phyloP scores from a whole-genome alignment of 1,284 basidiomycete genomes.

The Papiliotrema flavescens region DNA sequence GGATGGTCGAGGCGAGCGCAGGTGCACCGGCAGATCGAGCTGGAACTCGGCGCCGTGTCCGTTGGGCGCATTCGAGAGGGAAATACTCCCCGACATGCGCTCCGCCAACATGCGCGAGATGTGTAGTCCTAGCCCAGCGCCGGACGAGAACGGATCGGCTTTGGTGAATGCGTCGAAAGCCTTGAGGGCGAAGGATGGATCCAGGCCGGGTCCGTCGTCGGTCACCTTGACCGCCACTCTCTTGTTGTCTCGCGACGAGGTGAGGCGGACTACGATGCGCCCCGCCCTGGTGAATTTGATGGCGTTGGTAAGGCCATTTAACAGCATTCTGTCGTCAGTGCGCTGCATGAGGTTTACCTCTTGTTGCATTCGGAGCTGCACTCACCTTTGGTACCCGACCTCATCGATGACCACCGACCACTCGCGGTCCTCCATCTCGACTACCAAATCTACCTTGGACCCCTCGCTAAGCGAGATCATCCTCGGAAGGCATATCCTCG shows the following conservation, averaged over 20 bases:
- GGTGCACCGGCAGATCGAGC: conserved; percentile 18
- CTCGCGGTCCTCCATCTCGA: conserved; percentile 24
- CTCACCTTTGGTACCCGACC: conserved; percentile 23
- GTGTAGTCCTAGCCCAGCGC: conserved; percentile 31
- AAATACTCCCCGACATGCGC: conserved; percentile 23
- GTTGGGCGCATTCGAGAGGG: conserved; percentile 7
- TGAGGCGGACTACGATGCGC: conserved; percentile 18
- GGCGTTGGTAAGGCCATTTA: conserved; percentile 49
- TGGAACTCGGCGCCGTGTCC: conserved; percentile 18
- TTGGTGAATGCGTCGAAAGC: conserved; percentile 35
- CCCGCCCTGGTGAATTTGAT: conserved; percentile 46
- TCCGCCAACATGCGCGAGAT: conserved; percentile 28
- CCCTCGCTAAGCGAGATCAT: conserved; percentile 2
- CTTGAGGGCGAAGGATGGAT: conserved; percentile 13
- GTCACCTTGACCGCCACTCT: conserved; percentile 10
- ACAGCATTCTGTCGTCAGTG: conserved; percentile 34
- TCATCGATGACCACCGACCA: conserved; percentile 23
- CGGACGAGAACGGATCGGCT: conserved; percentile 19
- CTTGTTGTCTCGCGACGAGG: conserved; percentile 2
- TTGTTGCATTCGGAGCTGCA: not conserved
- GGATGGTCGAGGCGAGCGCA: not conserved
- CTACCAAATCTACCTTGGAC: conserved; percentile 3
- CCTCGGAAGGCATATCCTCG: conserved; percentile 13
- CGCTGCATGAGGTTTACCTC: not conserved
- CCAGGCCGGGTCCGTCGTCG: conserved; percentile 29